Conservation (phyloP, 176 grass and related monocot species). For the Ananas comosus region DNA sequence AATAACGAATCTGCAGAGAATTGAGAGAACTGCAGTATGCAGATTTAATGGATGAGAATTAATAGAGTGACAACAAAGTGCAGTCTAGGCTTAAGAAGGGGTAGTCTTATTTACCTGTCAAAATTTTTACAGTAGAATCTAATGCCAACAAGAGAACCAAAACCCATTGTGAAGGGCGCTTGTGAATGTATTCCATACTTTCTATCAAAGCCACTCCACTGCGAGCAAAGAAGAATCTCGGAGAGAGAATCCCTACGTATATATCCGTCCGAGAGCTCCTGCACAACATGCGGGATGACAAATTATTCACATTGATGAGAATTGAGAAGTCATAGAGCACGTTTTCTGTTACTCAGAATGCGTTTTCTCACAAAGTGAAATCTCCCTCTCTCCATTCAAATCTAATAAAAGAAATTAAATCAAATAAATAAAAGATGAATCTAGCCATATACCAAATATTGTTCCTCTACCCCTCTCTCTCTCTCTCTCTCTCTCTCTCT, state of each 20-base stretch:
- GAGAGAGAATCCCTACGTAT: background rate
- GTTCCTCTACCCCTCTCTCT: no score
- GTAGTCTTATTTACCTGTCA: background rate
- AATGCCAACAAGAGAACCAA: background rate
- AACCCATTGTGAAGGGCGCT: background rate
- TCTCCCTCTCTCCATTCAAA: no score
- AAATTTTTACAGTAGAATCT: background rate
- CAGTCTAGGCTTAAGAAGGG: background rate
- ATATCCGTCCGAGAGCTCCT: background rate
- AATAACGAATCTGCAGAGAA: slow-evolving; percentile 13
- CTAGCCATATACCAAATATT: no score
- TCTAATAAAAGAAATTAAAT: no score
- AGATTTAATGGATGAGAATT: background rate
- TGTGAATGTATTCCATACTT: background rate
- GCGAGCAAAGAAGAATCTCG: background rate
- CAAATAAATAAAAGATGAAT: no score
- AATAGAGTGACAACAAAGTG: background rate
- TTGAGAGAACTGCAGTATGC: background rate
- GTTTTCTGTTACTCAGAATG: no score
- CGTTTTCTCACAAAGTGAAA: no score
- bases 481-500: no score
- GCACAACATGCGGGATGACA: background rate
- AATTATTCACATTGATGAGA: background rate
- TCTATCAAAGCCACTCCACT: no score
- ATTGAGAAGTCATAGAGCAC: no score